These are phyloP conservation scores for Sicyos baderoa DNA, from an alignment of 306 rosid genomes.

Conservation along the genomic window DNA sequence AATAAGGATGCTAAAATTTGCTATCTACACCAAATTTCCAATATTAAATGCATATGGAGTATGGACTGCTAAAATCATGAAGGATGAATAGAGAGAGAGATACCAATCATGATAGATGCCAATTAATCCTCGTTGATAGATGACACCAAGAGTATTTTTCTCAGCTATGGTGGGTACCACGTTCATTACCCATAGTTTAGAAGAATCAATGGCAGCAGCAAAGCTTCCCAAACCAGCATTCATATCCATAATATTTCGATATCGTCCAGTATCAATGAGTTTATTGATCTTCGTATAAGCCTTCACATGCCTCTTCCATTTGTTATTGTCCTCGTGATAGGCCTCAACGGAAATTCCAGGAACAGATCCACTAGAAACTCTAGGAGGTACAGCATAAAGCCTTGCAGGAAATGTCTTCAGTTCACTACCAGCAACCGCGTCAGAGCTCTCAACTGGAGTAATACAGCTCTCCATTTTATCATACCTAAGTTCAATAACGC, in stretches of 20 bases:
- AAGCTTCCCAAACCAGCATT: slow-evolving; percentile 94
- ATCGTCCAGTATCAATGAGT: slow-evolving; percentile 72
- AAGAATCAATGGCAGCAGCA: slow-evolving; percentile 71
- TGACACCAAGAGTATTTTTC: slow-evolving; percentile 56
- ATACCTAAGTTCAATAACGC: slow-evolving; percentile 40
- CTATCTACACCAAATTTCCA: too few species aligned
- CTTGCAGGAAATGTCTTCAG: slow-evolving; percentile 70
- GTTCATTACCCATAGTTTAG: slow-evolving; percentile 92
- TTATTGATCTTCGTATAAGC: slow-evolving; percentile 74
- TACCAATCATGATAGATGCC: slow-evolving; percentile 98
- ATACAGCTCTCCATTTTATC: slow-evolving; percentile 80
- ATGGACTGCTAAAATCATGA: background rate
- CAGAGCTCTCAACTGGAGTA: slow-evolving; percentile 36
- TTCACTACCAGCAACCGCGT: slow-evolving; percentile 39
- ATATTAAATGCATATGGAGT: background rate
- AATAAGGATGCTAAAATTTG: too few species aligned
- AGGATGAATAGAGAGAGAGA: slow-evolving; percentile 10
- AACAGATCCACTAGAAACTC: slow-evolving; percentile 69
- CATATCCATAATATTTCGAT: slow-evolving; percentile 94
- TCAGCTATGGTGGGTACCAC: slow-evolving; percentile 85
- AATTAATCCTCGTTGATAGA: slow-evolving; percentile 73
- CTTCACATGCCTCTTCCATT: slow-evolving; percentile 78
- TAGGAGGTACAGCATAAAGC: slow-evolving; percentile 74
- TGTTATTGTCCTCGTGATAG: slow-evolving; percentile 54
- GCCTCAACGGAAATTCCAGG: slow-evolving; percentile 60